phyloP scores from a whole-genome alignment of 371 early-diverging fungal species.

The Batrachochytrium dendrobatidis region DNA sequence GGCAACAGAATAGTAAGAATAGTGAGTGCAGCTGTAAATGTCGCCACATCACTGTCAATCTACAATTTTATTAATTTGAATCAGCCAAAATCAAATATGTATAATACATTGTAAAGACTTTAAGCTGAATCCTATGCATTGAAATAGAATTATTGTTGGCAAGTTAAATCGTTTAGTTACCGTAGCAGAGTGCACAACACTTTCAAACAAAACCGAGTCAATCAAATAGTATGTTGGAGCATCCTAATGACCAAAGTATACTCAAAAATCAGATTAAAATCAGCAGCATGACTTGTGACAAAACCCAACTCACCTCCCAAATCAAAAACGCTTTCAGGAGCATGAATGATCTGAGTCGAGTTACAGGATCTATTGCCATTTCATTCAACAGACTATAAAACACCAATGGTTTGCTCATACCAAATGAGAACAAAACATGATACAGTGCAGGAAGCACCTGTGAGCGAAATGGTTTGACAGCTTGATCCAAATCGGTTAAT shows the following conservation, averaged over 20 bases:
- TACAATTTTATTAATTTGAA: no score
- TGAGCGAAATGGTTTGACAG: background rate
- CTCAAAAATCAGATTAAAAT: constrained; percentile 3
- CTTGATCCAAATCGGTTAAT: background rate
- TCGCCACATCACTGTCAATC: background rate
- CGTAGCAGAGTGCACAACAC: constrained; percentile 1
- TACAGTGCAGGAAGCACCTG: background rate
- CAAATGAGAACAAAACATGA: background rate
- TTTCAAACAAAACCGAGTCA: constrained; percentile 6
- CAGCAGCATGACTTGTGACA: background rate
- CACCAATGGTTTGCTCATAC: background rate
- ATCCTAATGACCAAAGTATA: background rate
- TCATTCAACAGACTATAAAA: constrained; percentile 10
- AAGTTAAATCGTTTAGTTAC: no score
- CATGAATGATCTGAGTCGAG: constrained; percentile 6
- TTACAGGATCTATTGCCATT: background rate
- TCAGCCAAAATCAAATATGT: no score
- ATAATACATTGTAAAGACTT: no score
- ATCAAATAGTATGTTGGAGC: constrained; percentile 13
- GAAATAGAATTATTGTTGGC: no score
- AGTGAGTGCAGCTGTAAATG: background rate
- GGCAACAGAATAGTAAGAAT: constrained; percentile 1
- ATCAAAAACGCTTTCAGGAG: constrained; percentile 8
- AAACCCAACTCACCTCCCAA: background rate
- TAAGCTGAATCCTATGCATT: no score